Base-by-base conservation (phyloP, 2,329 filamentous ascomycete genomes). In the Cadophora gregata region DNA sequence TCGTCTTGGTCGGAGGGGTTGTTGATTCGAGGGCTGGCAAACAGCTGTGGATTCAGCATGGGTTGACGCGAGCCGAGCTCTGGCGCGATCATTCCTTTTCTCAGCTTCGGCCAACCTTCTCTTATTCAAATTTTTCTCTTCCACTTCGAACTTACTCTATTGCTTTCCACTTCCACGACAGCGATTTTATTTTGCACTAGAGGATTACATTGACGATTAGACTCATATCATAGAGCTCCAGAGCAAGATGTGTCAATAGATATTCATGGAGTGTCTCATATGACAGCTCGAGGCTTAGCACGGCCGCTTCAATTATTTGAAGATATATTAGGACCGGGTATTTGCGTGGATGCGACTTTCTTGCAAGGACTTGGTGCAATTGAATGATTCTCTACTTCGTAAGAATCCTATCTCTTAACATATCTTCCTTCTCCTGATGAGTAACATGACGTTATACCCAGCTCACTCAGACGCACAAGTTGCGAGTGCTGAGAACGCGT, bases 381-480 rank as follows among this genome's bases (percentile, higher is more conserved):
- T 21, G 19, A 56, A 12, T 36, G 19, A 24, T 36, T 36, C 14
- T 12, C 12, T 58, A 16, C 12, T 38, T 8, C 25, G 55, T 58
- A 58, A 58, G 55, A 27, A 8, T 16, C 21, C 55, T n/a, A 42
- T 25, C n/a, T 45, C 19, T 63, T 36, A 6, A n/a, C 21, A 21
- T 1, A 4, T 19, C 21, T 48, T 8, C 47, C 27, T n/a, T 60
- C 58, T 62, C 24, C 90, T 93, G 93, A 97, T 97, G 93, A 97
- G 81, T 85, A 87, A 84, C 81, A 83, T 88, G 89, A 78, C 92
- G 93, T 94, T 94, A 95, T 87, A 95, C 95, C 93, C 94, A 97
- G 94, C 94, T 97, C 95, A 97, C 94, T 97, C 93, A 92, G 91
- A 98, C 90, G 90, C 92, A 86, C 83, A 82, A 86, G 83, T 82